A percentile compares a stretch with the other conserved stretches of the same genome.
Evolutionary conservation across 1,284 basidiomycete species (phyloP).

Genomic region (Pascua sp.): DNA sequence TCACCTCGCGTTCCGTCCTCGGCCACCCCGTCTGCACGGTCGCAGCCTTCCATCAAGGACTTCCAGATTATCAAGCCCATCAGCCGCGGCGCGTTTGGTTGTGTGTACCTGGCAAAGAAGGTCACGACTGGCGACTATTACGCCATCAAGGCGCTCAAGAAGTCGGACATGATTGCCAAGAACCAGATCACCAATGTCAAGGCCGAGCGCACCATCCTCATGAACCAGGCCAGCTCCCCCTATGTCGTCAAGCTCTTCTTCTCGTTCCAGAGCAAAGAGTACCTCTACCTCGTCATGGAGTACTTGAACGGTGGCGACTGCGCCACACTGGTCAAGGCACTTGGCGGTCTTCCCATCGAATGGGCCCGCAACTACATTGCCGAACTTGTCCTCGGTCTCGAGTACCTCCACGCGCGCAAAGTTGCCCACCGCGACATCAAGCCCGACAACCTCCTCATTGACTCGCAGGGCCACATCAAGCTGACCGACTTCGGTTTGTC

Average conservation of each 20-base stretch:
- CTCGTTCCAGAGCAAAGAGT: constrained; percentile 95
- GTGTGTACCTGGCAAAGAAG: constrained; percentile 97
- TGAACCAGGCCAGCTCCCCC: constrained; percentile 99
- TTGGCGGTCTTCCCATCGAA: constrained; percentile 90
- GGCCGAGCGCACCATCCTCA: constrained; percentile 97
- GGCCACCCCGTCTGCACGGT: constrained; percentile 60
- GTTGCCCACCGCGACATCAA: constrained; percentile 99
- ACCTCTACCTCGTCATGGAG: constrained; percentile 98
- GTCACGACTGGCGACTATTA: constrained; percentile 97
- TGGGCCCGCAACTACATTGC: constrained; percentile 97
- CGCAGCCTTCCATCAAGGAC: constrained; percentile 92
- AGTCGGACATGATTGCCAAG: constrained; percentile 99
- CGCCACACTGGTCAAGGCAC: constrained; percentile 88
- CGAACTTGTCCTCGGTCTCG: constrained; percentile 89
- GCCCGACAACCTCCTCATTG: constrained; percentile 95
- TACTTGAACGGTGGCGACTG: constrained; percentile 97
- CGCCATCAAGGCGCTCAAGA: constrained; percentile 98
- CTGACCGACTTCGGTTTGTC: constrained; percentile 97
- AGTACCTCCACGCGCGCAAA: constrained; percentile 89
- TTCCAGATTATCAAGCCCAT: constrained; percentile 99
- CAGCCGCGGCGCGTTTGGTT: constrained; percentile 97
- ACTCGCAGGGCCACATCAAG: constrained; percentile 92
- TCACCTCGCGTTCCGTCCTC: constrained; percentile 85
- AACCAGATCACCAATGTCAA: constrained; percentile 99
- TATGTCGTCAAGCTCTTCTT: constrained; percentile 98